Conservation (phyloP, 2,329 filamentous ascomycete genomes). For the Trichoderma sp. region DNA sequence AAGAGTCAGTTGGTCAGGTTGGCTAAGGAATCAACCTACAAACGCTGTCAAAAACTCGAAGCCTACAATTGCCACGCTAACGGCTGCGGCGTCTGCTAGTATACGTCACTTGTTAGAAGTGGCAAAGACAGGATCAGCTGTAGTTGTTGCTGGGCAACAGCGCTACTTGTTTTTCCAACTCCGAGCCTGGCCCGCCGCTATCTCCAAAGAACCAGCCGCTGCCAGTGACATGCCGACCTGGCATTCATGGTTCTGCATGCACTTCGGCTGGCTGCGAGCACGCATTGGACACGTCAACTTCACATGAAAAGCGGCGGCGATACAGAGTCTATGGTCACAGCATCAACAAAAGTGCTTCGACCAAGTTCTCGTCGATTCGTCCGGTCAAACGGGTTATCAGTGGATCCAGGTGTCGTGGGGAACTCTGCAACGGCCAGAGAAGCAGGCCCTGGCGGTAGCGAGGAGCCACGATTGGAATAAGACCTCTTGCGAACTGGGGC, state of each 20-base stretch:
- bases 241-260: background rate
- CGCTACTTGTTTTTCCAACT: background rate
- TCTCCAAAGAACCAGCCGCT: background rate
- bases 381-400: slow-evolving; percentile 2
- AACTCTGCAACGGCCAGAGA: background rate
- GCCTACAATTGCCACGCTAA: background rate
- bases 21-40: background rate
- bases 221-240: slow-evolving; percentile 6
- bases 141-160: slow-evolving; percentile 5
- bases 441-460: background rate
- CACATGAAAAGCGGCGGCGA: background rate
- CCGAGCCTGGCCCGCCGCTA: background rate
- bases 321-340: background rate
- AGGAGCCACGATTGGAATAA: background rate
- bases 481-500: background rate
- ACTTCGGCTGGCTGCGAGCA: background rate
- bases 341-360: slow-evolving; percentile 1
- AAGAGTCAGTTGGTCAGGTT: background rate
- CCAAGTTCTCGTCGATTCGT: background rate
- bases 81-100: background rate
- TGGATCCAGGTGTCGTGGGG: background rate
- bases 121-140: background rate
- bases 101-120: background rate
- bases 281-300: background rate
- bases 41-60: background rate